Percentiles rank a stretch among this genome's conserved stretches.
These are phyloP conservation scores for Yarrowia sp. DNA, from an alignment of 805 yeast genomes.

Conservation along the genomic window DNA sequence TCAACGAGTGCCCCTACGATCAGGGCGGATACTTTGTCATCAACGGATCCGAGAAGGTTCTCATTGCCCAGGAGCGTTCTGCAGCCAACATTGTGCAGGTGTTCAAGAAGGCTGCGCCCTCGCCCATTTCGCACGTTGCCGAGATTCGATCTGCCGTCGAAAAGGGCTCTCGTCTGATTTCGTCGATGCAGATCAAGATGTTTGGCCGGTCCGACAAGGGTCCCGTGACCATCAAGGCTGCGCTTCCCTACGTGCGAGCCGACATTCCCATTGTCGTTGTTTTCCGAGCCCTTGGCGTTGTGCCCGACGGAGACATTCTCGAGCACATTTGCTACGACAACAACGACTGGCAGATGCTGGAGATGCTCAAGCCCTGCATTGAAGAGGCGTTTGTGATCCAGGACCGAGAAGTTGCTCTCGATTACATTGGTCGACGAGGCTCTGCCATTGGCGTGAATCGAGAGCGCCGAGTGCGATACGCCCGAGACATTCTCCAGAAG, in stretches of 20 bases:
- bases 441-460: constrained; percentile 93
- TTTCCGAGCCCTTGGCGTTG: constrained; percentile 96
- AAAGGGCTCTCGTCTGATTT: constrained; percentile 92
- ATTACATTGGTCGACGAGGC: constrained; percentile 97
- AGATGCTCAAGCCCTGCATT: constrained; percentile 97
- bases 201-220: constrained; percentile 72
- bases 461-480: constrained; percentile 97
- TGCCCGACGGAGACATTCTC: constrained; percentile 97
- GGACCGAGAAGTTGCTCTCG: constrained; percentile 96
- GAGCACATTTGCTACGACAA: constrained; percentile 98
- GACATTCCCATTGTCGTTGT: constrained; percentile 97
- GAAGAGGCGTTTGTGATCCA: constrained; percentile 98
- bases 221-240: constrained; percentile 77
- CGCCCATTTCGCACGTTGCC: constrained; percentile 93
- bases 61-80: constrained; percentile 97
- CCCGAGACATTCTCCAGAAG: constrained; percentile 92
- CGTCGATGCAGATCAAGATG: constrained; percentile 90
- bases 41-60: constrained; percentile 96
- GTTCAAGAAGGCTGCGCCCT: constrained; percentile 94
- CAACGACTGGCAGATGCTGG: constrained; percentile 99
- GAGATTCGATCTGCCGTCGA: constrained; percentile 96
- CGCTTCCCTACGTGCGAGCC: constrained; percentile 92
- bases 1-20: constrained; percentile 98
- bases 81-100: constrained; percentile 99
- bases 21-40: constrained; percentile 99